Evolutionary conservation across 805 yeast genomes (phyloP).

Genomic region (Metschnikowia orientalis): DNA sequence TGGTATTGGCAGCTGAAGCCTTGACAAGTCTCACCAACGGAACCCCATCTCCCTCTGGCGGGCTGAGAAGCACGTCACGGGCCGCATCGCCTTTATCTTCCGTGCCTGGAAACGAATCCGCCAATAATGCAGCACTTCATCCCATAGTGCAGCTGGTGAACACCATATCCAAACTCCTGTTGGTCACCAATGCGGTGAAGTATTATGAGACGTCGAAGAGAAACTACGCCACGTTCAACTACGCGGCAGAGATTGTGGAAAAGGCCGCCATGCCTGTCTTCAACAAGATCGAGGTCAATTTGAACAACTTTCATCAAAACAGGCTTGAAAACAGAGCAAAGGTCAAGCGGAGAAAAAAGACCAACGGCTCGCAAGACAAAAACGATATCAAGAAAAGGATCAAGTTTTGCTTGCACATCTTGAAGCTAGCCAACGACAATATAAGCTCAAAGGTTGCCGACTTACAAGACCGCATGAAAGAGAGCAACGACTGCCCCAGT

Average conservation of each 20-base stretch:
- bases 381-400: slow-evolving; percentile 68
- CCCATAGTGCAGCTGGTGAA: slow-evolving; percentile 38
- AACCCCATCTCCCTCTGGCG: slow-evolving; percentile 19
- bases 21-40: slow-evolving; percentile 32
- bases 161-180: slow-evolving; percentile 37
- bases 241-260: slow-evolving; percentile 59
- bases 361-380: slow-evolving; percentile 19
- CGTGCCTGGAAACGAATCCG: slow-evolving; percentile 12
- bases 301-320: slow-evolving; percentile 37
- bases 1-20: slow-evolving; percentile 40
- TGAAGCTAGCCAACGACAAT: slow-evolving; percentile 77
- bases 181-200: slow-evolving; percentile 47
- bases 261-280: slow-evolving; percentile 54
- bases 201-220: slow-evolving; percentile 44
- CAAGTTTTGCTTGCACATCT: slow-evolving; percentile 72
- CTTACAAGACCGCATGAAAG: slow-evolving; percentile 53
- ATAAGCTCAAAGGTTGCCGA: slow-evolving; percentile 61
- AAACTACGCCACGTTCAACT: slow-evolving; percentile 47
- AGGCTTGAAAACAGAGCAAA: slow-evolving; percentile 18
- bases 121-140: slow-evolving; percentile 26
- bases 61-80: slow-evolving; percentile 7
- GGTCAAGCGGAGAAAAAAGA: slow-evolving; percentile 13
- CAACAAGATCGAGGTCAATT: slow-evolving; percentile 42
- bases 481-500: slow-evolving; percentile 21
- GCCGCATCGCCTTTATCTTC: slow-evolving; percentile 14